Percentiles rank a stretch among this genome's conserved stretches.
Evolutionary conservation across 345 rosid species (phyloP).

Genomic region (Eucalyptus brandiana): DNA sequence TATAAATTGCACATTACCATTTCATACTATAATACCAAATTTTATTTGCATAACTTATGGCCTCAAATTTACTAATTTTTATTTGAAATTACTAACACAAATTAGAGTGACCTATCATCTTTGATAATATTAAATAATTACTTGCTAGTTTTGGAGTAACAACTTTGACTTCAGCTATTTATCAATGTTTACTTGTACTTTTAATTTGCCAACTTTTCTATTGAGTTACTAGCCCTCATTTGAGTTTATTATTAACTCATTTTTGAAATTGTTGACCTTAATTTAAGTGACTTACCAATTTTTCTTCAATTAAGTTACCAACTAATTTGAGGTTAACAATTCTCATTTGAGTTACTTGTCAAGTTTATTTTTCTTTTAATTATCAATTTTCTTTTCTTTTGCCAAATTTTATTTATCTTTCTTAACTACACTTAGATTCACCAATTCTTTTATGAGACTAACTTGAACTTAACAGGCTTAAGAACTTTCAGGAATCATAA

Average conservation of each 20-base stretch:
- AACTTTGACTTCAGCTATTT: fast-evolving
- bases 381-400: neutral
- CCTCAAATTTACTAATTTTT: neutral
- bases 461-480: neutral
- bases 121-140: neutral
- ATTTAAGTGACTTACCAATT: neutral
- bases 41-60: neutral
- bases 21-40: neutral
- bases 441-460: neutral
- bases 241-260: neutral
- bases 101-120: neutral
- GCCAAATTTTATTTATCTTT: neutral
- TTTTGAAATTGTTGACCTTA: neutral
- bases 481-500: too few relatives aligned
- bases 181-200: neutral
- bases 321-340: neutral
- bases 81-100: neutral
- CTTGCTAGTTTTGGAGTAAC: neutral
- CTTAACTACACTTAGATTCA: neutral
- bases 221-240: neutral
- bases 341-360: neutral
- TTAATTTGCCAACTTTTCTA: neutral
- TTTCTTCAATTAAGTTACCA: neutral
- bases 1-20: neutral
- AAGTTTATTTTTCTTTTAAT: neutral